Evolutionary conservation across 176 grass and related monocot species (phyloP), one percentile per base, ranked within the genome.

Genomic region (Elaeis guineensis): DNA sequence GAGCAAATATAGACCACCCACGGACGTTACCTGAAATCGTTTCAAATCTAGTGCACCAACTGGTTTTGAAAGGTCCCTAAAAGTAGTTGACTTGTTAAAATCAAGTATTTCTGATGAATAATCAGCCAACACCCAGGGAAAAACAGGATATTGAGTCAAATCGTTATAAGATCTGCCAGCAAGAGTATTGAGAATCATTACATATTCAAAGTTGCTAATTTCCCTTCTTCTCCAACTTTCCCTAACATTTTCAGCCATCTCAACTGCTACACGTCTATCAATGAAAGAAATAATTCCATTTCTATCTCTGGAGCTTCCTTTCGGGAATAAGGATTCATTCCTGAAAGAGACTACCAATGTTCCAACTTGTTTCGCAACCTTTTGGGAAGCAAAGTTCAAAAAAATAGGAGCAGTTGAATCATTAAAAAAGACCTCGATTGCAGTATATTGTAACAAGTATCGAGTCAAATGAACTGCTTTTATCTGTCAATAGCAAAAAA

Each of bases 221-320:
- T 97, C 92, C 66, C 92, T 90, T 79, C 81, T 91, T 71, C 77
- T 91, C 92, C 92, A 97, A 69, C 78, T 91, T 80, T 97, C 92
- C 50, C 86, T 91, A 32, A 76, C 72, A 80, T 68, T 78, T 82
- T 97, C 86, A 63, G 92, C 87, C 83, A 97, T 87, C 70, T 97
- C 92, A 81, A 84, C 70, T 56, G 87, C 87, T 28, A 97, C 74
- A 57, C 78, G 82, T 61, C 87, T 72, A 68, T 97, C 92, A 65
- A 97, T 71, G 75, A 97, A 97, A 48, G 78, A 88, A 72, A 97
- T 84, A 32, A 90, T 62, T 77, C 75, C 82, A 53, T 30, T 90
- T 82, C 88, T 97, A 50, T 97, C 92, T 84, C 62, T 90, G 48
- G 75, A 72, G 71, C 64, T 80, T 70, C 87, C 92, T 77, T 85